Base-by-base conservation (phyloP, 129 eudicot species). In the Flaveria bidentis region DNA sequence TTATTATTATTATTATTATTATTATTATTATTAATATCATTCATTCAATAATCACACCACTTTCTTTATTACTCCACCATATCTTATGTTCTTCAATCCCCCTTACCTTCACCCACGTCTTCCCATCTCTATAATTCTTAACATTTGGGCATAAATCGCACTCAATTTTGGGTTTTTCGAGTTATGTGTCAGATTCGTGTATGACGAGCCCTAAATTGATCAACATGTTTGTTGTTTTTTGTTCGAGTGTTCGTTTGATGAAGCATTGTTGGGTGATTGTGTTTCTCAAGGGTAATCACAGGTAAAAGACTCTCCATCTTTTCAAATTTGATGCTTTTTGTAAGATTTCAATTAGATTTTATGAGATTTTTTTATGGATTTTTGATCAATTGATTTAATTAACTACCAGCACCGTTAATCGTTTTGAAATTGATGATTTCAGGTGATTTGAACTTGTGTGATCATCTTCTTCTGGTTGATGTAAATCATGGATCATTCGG, bases 401-500 rank as follows among this genome's bases (percentile, higher is more conserved):
- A 45, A 10, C 13, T 9, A 10, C 11, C 10, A 76, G 8, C 30
- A 28, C 64, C 45, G 22, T 76, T 28, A 69, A 15, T 6, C 57
- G 3, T 11, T 3, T 53, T 22, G 30, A 52, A 12, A 46, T 17
- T 47, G 16, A 20, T 67, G 41, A 51, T 73, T 83, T 73, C 76
- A 82, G 89, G 85, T 56, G 25, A 73, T 56, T 51, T 39, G 58
- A 67, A 64, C 33, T 15, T 64, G 2, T 26, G 39, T 13, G 25
- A 9, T 12, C 18, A 14, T 51, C 74, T 69, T 56, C 41, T 36
- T 36, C 50, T 73, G 28, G 72, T 76, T 71, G 67, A 46, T 70
- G 75, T 74, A 36, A 82, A 79, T 51, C 56, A 90, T 93, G 98
- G 97, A 93, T 49, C 75, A 71, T 65, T 77, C 86, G n/a, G 97